Conservation (phyloP, 225 moss, liverwort and hornwort species). For the Polytrichum commune region DNA sequence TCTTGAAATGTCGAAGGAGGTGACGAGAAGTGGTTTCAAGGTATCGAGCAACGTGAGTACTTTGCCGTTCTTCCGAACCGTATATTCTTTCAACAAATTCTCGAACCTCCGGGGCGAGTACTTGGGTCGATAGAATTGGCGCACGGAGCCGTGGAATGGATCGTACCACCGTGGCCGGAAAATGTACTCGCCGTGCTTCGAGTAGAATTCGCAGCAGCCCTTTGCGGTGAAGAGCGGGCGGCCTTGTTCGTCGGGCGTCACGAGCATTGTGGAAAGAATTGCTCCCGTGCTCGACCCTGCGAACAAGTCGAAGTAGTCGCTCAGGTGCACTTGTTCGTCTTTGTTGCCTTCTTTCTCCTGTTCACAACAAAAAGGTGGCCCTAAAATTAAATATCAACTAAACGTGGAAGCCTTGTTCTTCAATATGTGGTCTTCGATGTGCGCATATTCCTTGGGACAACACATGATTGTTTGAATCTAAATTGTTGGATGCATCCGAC, state of each 20-base stretch:
- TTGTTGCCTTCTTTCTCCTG: conserved; percentile 66
- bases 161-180: conserved; percentile 83
- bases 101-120: conserved; percentile 77
- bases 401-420: too few relatives aligned
- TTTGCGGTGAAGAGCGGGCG: conserved; percentile 66
- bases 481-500: too few relatives aligned
- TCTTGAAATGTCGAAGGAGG: conserved; percentile 84
- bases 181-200: conserved; percentile 64
- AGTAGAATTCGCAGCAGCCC: conserved; percentile 80
- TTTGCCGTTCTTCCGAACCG: conserved; percentile 59
- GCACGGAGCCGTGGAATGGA: conserved; percentile 61
- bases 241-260: conserved; percentile 62
- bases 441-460: too few relatives aligned
- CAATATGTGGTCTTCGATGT: too few relatives aligned
- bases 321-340: conserved; percentile 45
- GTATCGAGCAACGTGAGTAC: conserved; percentile 82
- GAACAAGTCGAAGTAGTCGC: conserved; percentile 91
- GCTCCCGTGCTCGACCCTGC: conserved; percentile 93
- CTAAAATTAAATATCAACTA: too few relatives aligned
- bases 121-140: conserved; percentile 85
- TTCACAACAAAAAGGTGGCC: not conserved
- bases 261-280: conserved; percentile 76
- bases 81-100: conserved; percentile 67
- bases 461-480: too few relatives aligned
- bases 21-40: conserved; percentile 74